Percentiles rank a stretch among this genome's conserved stretches.
These are phyloP conservation scores for Geotrichum reessii DNA, from an alignment of 1,139 yeast genomes.

Conservation along the genomic window DNA sequence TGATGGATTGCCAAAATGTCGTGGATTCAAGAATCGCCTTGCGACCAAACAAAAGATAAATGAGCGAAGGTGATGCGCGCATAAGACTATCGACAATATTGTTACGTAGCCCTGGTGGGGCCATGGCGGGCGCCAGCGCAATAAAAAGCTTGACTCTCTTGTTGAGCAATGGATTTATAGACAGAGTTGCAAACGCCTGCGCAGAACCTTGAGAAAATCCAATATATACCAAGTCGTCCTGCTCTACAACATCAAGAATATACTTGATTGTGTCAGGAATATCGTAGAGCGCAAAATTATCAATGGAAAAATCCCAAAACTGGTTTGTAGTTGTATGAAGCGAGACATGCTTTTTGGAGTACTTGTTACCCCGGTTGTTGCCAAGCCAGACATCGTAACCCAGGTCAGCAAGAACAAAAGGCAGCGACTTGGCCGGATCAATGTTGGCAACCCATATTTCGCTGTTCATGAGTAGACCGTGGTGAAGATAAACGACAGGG, in stretches of 20 bases:
- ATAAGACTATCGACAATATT: conserved; percentile 68
- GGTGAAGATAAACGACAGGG: conserved; percentile 73
- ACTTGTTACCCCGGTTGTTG: conserved; percentile 84
- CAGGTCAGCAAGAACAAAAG: conserved; percentile 66
- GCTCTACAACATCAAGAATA: conserved; percentile 46
- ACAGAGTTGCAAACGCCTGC: conserved; percentile 76
- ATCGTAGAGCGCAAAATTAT: conserved; percentile 78
- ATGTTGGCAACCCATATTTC: conserved; percentile 76
- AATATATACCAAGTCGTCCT: conserved; percentile 51
- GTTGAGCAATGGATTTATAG: conserved; percentile 66
- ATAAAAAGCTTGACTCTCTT: conserved; percentile 63
- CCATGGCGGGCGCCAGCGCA: conserved; percentile 90
- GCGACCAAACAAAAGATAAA: conserved; percentile 70
- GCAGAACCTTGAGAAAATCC: conserved; percentile 94
- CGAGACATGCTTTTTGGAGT: conserved; percentile 52
- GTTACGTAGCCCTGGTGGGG: conserved; percentile 81
- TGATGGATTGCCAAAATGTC: conserved; percentile 72
- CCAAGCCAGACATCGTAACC: conserved; percentile 95
- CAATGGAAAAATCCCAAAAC: conserved; percentile 83
- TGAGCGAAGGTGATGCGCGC: conserved; percentile 70
- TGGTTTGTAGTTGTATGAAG: conserved; percentile 42
- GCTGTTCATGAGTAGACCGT: conserved; percentile 84
- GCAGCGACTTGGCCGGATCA: conserved; percentile 58
- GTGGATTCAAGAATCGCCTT: conserved; percentile 70
- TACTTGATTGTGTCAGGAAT: conserved; percentile 71